Percentiles rank a stretch among this genome's conserved stretches.
Evolutionary conservation across 2,329 filamentous ascomycete genomes (phyloP).

Genomic region (Pezizomycotina sp.): DNA sequence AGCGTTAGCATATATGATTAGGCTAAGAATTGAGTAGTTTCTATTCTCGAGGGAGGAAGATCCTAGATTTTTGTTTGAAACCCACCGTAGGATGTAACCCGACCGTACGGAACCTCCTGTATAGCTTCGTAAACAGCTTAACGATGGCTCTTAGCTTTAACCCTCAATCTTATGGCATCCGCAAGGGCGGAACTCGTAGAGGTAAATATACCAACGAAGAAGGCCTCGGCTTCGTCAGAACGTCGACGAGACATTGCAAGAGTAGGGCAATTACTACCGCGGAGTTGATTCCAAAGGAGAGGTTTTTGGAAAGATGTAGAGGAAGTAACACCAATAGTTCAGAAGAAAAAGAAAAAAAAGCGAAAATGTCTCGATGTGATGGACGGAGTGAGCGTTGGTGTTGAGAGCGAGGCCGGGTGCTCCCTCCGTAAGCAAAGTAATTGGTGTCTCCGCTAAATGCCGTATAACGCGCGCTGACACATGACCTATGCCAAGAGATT

Average conservation of each 20-base stretch:
- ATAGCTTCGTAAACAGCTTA: slow-evolving; percentile 62
- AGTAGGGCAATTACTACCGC: too few relatives aligned
- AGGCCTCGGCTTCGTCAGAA: slow-evolving; percentile 54
- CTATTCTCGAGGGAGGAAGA: slow-evolving; percentile 45
- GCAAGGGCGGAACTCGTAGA: background rate
- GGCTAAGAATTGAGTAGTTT: slow-evolving; percentile 32
- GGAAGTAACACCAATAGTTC: background rate
- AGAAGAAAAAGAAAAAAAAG: slow-evolving; percentile 4
- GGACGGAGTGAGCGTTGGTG: slow-evolving; percentile 1
- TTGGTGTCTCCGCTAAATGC: too few relatives aligned
- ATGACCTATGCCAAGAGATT: too few relatives aligned
- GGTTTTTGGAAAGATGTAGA: too few relatives aligned
- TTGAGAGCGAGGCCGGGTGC: too few relatives aligned
- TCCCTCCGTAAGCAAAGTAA: too few relatives aligned
- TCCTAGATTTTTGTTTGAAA: too few relatives aligned
- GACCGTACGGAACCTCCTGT: slow-evolving; percentile 67
- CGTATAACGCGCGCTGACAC: too few relatives aligned
- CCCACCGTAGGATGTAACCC: slow-evolving; percentile 76
- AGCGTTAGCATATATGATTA: slow-evolving; percentile 33
- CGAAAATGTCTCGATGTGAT: background rate
- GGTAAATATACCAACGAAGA: too few relatives aligned
- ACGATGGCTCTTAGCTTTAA: background rate
- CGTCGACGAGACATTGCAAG: too few relatives aligned
- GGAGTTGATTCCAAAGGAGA: too few relatives aligned
- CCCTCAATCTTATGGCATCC: background rate